phyloP scores from a whole-genome alignment of 306 rosid genomes.

The Gastrolobium villosum region DNA sequence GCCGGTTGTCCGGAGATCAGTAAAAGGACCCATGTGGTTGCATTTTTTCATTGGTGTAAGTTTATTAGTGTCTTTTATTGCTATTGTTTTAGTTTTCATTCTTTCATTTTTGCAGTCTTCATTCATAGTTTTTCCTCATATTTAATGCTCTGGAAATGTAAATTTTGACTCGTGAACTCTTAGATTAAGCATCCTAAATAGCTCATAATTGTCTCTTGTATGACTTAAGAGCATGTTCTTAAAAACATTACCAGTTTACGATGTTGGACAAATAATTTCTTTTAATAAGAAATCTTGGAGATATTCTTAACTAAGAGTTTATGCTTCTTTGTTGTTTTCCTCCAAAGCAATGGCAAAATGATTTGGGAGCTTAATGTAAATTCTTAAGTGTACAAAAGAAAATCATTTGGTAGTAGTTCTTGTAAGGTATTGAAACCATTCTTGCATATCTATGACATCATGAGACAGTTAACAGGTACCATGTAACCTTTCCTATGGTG shows the following conservation, averaged over 20 bases:
- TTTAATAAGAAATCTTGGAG: constrained; percentile 6
- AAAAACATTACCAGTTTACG: constrained; percentile 14
- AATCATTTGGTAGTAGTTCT: background rate
- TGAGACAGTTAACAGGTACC: background rate
- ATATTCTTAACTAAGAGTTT: constrained; percentile 2
- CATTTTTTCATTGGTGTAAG: constrained; percentile 88
- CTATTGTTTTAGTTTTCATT: background rate
- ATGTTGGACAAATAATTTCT: background rate
- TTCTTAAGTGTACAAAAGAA: background rate
- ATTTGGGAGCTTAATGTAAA: background rate
- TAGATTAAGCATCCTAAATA: constrained; percentile 16
- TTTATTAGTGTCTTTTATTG: constrained; percentile 15
- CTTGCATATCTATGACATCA: background rate
- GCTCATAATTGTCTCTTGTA: background rate
- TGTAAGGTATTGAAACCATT: background rate
- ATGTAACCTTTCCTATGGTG: background rate
- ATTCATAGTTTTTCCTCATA: constrained; percentile 7
- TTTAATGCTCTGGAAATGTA: constrained; percentile 16
- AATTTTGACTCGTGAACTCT: constrained; percentile 13
- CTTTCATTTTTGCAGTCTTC: background rate
- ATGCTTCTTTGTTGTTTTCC: background rate
- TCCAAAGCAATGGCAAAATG: constrained; percentile 22
- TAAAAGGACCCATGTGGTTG: constrained; percentile 89
- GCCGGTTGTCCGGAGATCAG: constrained; percentile 70
- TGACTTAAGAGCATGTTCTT: constrained; percentile 10